Conservation (phyloP, 768 basidiomycete genomes). For the Suillus paluster region DNA sequence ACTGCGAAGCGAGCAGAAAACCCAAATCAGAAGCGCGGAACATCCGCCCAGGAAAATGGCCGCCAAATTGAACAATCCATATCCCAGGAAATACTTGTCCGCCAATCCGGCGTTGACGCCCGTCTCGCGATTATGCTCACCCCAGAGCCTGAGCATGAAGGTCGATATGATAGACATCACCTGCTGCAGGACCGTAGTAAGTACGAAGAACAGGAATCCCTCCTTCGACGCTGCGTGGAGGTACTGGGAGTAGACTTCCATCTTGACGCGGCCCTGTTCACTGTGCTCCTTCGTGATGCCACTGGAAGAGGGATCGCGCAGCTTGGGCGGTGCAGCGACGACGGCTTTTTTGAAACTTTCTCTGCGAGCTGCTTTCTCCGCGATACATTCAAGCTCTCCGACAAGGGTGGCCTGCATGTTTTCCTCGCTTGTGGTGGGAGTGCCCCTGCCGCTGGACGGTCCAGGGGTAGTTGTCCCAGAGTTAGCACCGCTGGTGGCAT, state of each 20-base stretch:
- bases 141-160: constrained; percentile 78
- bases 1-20: constrained; percentile 76
- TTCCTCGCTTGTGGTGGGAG: constrained; percentile 23
- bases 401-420: constrained; percentile 28
- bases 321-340: constrained; percentile 45
- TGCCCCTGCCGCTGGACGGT: constrained; percentile 29
- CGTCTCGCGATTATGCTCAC: constrained; percentile 69
- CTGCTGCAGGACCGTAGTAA: constrained; percentile 60
- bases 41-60: constrained; percentile 57
- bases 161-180: constrained; percentile 61
- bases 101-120: constrained; percentile 63
- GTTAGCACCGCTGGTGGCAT: constrained; percentile 46
- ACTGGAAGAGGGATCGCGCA: constrained; percentile 43
- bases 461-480: constrained; percentile 61
- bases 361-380: constrained; percentile 62
- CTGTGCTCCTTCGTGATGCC: constrained; percentile 71
- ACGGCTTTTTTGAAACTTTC: constrained; percentile 62
- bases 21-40: constrained; percentile 71
- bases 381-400: constrained; percentile 37
- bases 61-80: constrained; percentile 69
- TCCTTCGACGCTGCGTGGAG: constrained; percentile 76
- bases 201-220: constrained; percentile 71
- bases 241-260: constrained; percentile 76
- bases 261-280: constrained; percentile 83
- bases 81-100: constrained; percentile 59